Conservation (phyloP, 2,329 filamentous ascomycete genomes). For the Eutypella sp. region DNA sequence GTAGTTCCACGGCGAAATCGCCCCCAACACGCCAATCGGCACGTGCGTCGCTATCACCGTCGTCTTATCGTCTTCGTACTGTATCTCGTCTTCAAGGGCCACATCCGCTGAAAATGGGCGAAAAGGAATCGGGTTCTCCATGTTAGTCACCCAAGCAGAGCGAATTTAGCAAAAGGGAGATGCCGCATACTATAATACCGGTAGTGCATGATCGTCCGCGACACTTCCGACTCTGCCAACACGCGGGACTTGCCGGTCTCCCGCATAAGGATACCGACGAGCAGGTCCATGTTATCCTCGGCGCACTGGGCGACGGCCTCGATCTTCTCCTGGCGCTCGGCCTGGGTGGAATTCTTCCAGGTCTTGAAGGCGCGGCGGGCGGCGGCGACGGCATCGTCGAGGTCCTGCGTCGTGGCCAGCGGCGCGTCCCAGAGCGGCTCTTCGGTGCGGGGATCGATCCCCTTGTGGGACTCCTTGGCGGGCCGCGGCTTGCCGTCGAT, state of each 20-base stretch:
- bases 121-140: background rate
- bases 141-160: background rate
- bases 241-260: constrained; percentile 48
- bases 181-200: constrained; percentile 30
- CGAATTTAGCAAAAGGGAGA: background rate
- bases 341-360: constrained; percentile 40
- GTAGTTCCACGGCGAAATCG: constrained; percentile 59
- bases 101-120: constrained; percentile 19
- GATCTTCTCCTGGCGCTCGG: constrained; percentile 37
- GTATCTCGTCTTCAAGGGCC: constrained; percentile 39
- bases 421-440: constrained; percentile 41
- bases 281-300: constrained; percentile 33
- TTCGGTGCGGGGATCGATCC: constrained; percentile 41
- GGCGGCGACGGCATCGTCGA: constrained; percentile 38
- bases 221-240: constrained; percentile 34
- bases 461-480: constrained; percentile 29
- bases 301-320: constrained; percentile 36
- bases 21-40: constrained; percentile 46
- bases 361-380: constrained; percentile 40
- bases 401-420: constrained; percentile 35
- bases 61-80: constrained; percentile 40
- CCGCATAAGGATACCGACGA: constrained; percentile 39
- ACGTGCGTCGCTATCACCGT: constrained; percentile 37
- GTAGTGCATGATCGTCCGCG: constrained; percentile 31
- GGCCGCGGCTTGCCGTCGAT: constrained; percentile 37